Conservation (phyloP, 352 stramenopile species). For the Phytophthora pinifolia region DNA sequence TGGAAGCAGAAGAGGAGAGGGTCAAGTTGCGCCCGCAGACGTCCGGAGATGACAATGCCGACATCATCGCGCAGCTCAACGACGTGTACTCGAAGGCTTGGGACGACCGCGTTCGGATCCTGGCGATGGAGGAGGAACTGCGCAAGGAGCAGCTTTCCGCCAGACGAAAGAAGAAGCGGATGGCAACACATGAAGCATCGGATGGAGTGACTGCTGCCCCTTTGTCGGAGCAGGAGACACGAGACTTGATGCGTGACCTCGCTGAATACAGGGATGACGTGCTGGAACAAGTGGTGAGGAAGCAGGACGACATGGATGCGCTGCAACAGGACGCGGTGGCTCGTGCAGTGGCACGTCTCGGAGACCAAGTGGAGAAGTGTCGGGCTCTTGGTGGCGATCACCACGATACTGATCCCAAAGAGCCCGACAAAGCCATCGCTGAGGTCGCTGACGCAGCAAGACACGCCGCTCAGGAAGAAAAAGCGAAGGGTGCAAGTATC, state of each 20-base stretch:
- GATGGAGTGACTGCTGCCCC: not conserved
- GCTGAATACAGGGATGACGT: slow-evolving; percentile 23
- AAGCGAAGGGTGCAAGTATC: slow-evolving; percentile 6
- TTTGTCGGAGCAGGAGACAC: slow-evolving; percentile 4
- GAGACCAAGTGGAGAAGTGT: slow-evolving; percentile 15
- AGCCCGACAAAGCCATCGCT: not conserved
- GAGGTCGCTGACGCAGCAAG: slow-evolving; percentile 1
- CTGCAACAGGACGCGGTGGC: slow-evolving; percentile 20
- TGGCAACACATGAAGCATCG: slow-evolving; percentile 1
- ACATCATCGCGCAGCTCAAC: slow-evolving; percentile 42
- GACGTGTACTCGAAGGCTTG: slow-evolving; percentile 33
- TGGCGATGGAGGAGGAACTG: slow-evolving; percentile 33
- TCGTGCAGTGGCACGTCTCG: slow-evolving; percentile 12
- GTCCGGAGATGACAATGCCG: slow-evolving; percentile 22
- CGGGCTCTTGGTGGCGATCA: not conserved
- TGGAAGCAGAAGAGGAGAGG: not conserved
- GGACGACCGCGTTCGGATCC: slow-evolving; percentile 24
- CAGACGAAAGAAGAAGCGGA: slow-evolving; percentile 12
- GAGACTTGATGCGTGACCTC: slow-evolving; percentile 11
- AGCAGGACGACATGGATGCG: slow-evolving; percentile 43
- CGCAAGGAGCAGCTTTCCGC: slow-evolving; percentile 31
- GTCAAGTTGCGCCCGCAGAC: not conserved
- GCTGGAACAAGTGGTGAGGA: slow-evolving; percentile 37
- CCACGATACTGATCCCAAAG: not conserved
- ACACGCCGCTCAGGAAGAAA: slow-evolving; percentile 8